Evolutionary conservation across 257 asterid species (phyloP).

Genomic region (Rehmannia glutinosa): DNA sequence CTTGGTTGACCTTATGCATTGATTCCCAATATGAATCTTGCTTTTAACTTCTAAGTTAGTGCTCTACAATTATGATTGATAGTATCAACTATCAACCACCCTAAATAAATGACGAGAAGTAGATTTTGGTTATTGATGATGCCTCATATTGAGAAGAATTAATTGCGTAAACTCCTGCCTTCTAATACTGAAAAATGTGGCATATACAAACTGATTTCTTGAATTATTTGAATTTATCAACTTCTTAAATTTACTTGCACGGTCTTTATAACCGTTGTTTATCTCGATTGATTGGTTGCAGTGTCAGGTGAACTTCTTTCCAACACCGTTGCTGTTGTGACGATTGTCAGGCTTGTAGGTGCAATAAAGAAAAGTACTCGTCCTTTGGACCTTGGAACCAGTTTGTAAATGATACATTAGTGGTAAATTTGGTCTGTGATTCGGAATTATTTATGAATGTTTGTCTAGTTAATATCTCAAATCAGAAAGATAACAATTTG

Average conservation of each 20-base stretch:
- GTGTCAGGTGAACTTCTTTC: conserved; percentile 13
- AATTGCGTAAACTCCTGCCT: not conserved
- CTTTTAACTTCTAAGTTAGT: no score
- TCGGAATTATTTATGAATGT: conserved; percentile 9
- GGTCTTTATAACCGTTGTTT: not conserved
- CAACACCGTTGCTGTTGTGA: not conserved
- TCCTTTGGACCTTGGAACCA: conserved; percentile 7
- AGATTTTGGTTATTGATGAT: not conserved
- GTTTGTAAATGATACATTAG: conserved; percentile 20
- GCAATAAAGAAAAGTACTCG: conserved; percentile 13
- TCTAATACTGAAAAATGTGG: not conserved
- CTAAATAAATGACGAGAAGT: not conserved
- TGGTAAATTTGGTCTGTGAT: conserved; percentile 11
- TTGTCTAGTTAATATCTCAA: not conserved
- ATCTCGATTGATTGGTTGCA: not conserved
- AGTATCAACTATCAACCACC: not conserved
- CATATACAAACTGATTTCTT: not conserved
- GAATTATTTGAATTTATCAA: not conserved
- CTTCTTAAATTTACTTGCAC: not conserved
- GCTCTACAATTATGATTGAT: not conserved
- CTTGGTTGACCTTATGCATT: no score
- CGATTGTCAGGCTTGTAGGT: not conserved
- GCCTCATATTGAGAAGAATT: not conserved
- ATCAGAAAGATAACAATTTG: not conserved
- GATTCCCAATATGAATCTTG: no score